These are phyloP conservation scores for Aspergillus clavatus DNA, from an alignment of 2,329 filamentous ascomycete genomes.

Conservation along the genomic window DNA sequence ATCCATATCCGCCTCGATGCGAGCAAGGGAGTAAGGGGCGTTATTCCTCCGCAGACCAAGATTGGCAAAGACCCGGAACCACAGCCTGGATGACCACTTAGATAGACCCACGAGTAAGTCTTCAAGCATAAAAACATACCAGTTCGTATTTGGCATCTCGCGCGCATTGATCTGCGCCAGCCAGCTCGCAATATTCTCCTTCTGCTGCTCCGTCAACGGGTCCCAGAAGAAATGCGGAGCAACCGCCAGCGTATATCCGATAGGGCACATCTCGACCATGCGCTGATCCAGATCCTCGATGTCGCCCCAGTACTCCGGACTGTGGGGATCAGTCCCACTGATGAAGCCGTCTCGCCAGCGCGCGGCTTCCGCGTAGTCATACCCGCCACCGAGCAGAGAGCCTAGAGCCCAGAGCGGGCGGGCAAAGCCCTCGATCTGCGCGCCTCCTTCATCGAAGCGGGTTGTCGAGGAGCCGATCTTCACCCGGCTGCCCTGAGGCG, in stretches of 20 bases:
- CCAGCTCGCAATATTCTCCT: slow-evolving; percentile 64
- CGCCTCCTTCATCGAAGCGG: slow-evolving; percentile 70
- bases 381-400: slow-evolving; percentile 64
- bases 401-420: slow-evolving; percentile 72
- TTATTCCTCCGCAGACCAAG: slow-evolving; percentile 71
- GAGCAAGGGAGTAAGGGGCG: slow-evolving; percentile 63
- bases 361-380: slow-evolving; percentile 58
- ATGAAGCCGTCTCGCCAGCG: slow-evolving; percentile 67
- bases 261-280: slow-evolving; percentile 80
- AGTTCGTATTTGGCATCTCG: slow-evolving; percentile 64
- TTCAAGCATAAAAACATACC: slow-evolving; percentile 34
- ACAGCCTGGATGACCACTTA: slow-evolving; percentile 53
- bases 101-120: neutral
- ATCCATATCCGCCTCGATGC: slow-evolving; percentile 69
- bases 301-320: slow-evolving; percentile 70
- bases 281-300: slow-evolving; percentile 72
- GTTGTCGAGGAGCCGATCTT: slow-evolving; percentile 68
- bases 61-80: slow-evolving; percentile 82
- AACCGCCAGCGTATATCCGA: slow-evolving; percentile 70
- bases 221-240: slow-evolving; percentile 62
- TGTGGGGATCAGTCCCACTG: slow-evolving; percentile 65
- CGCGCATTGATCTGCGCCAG: slow-evolving; percentile 74
- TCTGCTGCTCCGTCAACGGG: slow-evolving; percentile 58
- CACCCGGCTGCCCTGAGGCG: slow-evolving; percentile 59
- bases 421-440: slow-evolving; percentile 71